Evolutionary conservation across 2,329 filamentous ascomycete species (phyloP), one percentile per base, ranked within the genome.

Genomic region (Trichoderma koningii): DNA sequence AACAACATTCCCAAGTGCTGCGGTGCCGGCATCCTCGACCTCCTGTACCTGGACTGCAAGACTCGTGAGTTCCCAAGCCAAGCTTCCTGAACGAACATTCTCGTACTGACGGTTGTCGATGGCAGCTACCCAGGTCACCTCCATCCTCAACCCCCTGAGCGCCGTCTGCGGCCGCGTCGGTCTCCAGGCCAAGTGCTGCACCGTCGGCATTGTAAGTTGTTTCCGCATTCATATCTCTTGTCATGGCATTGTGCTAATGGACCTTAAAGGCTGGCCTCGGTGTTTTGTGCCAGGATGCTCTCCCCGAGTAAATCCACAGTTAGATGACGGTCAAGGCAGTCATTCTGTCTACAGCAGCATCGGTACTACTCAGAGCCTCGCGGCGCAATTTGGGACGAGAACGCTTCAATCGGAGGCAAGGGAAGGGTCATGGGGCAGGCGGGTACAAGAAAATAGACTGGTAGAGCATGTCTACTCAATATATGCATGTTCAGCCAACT

Each of bases 1-100:
- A 67, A 47, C 66, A n/a, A 23, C 59, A 60, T 62, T 42, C 44
- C 62, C 6, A 56, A 65, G 63, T 70, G 69, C 68, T 66, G 69
- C 15, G 66, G 48, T 17, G n/a, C 60, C 5, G 64, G 66, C n/a
- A 7, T 70, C 28, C 62, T 67, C 21, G 66, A 66, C 3, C 4
- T 66, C 10, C 26, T 50, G 12, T 63, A 65, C 47, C 61, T 69
- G 5, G 55, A 70, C 63, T 69, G 68, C 65, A 10, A 34, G 1
- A n/a, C 63, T 6, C 68, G 68, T 68, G 51, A 64, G 68, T 50
- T 17, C 14, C 12, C 3, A 5, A 14, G 2, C 12, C 15, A 17
- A n/a, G 5, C 2, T 23, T 12, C 6, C 4, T 28, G 10, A 17
- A 26, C 34, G 4, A 21, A 5, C 12, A 17, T 19, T 15, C 12